These are phyloP conservation scores for Fusarium sp. DNA, from an alignment of 2,329 filamentous ascomycete species.

Conservation along the genomic window DNA sequence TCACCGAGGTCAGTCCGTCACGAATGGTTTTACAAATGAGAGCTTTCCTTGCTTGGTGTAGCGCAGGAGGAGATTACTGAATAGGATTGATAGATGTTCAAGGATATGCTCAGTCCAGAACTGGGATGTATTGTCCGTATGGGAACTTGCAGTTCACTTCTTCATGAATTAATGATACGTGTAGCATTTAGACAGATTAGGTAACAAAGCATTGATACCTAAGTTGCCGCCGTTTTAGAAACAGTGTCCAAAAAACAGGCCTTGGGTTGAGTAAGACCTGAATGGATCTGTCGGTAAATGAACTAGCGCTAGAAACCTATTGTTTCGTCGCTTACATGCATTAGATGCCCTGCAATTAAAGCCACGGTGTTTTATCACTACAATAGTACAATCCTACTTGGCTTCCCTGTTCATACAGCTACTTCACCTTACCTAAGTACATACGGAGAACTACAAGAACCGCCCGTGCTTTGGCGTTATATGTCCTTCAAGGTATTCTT, in stretches of 20 bases:
- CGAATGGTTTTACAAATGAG: background rate
- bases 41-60: background rate
- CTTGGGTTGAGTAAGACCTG: background rate
- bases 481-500: background rate
- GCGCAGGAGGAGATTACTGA: background rate
- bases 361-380: background rate
- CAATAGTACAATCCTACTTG: background rate
- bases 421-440: background rate
- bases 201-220: background rate
- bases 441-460: background rate
- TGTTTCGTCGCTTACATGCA: conserved; percentile 33
- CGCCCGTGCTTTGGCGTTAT: background rate
- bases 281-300: conserved; percentile 16
- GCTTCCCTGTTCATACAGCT: background rate
- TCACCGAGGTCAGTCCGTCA: background rate
- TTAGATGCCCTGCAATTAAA: conserved; percentile 23
- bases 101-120: background rate
- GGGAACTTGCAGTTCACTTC: background rate
- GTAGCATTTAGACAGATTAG: background rate
- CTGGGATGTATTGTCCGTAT: background rate
- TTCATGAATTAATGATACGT: background rate
- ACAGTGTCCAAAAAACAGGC: background rate
- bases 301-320: conserved; percentile 6
- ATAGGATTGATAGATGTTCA: background rate
- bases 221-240: background rate